Conservation (phyloP, 176 grass and related monocot genomes). For the Eleusine indica region DNA sequence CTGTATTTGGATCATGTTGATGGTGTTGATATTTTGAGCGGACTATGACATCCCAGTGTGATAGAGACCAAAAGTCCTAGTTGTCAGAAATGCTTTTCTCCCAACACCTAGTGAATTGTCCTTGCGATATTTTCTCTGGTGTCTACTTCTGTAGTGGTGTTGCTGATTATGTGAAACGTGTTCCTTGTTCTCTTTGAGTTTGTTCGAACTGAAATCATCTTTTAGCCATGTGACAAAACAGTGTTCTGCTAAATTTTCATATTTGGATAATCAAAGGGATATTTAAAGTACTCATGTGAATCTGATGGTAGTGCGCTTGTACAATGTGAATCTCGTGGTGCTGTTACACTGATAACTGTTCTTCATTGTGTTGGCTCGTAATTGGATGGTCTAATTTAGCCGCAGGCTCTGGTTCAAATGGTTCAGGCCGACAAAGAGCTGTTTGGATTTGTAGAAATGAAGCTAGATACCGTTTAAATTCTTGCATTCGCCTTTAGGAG, state of each 20-base stretch:
- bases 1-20: conserved; percentile 39
- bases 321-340: background rate
- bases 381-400: background rate
- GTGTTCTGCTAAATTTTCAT: conserved; percentile 4
- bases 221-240: background rate
- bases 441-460: background rate
- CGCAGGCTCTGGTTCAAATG: too few species aligned
- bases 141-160: background rate
- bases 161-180: conserved; percentile 25
- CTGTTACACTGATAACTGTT: background rate
- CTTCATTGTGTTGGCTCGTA: too few species aligned
- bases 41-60: conserved; percentile 39
- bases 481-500: background rate
- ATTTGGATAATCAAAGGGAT: background rate
- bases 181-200: background rate
- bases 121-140: conserved; percentile 29
- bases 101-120: background rate
- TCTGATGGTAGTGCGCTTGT: background rate
- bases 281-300: background rate
- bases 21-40: conserved; percentile 34
- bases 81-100: conserved; percentile 2
- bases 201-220: conserved; percentile 30
- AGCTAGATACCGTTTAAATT: background rate
- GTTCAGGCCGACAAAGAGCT: background rate
- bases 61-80: conserved; percentile 16